A percentile compares a stretch with the other conserved stretches of the same genome.
Evolutionary conservation across 2,329 filamentous ascomycete species (phyloP).

Genomic region (Huntiella abstrusa): DNA sequence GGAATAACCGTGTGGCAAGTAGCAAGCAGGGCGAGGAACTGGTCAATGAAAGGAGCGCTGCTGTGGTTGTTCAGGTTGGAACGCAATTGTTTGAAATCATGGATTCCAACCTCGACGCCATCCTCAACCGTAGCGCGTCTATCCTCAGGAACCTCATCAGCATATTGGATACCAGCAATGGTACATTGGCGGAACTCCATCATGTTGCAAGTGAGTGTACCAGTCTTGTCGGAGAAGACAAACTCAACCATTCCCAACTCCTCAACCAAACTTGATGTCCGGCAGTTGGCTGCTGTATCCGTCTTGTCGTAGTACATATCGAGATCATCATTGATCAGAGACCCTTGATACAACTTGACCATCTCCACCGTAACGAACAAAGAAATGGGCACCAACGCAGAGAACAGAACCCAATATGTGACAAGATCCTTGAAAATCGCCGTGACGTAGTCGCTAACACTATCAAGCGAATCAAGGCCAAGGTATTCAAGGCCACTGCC

Average conservation of each 20-base stretch:
- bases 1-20: conserved; percentile 97
- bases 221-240: conserved; percentile 96
- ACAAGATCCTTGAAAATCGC: conserved; percentile 90
- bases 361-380: conserved; percentile 95
- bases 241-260: conserved; percentile 97
- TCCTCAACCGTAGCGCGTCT: conserved; percentile 67
- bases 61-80: conserved; percentile 44
- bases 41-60: conserved; percentile 38
- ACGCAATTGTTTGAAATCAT: conserved; percentile 61
- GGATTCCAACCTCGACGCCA: conserved; percentile 57
- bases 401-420: conserved; percentile 97
- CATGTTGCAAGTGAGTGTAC: conserved; percentile 86
- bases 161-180: conserved; percentile 86
- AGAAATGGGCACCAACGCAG: conserved; percentile 87
- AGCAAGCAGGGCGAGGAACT: conserved; percentile 72
- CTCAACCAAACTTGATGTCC: conserved; percentile 90
- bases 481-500: conserved; percentile 53
- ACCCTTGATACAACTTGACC: conserved; percentile 96
- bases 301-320: conserved; percentile 96
- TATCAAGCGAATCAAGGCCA: conserved; percentile 41
- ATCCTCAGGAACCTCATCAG: conserved; percentile 81
- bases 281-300: conserved; percentile 86
- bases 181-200: conserved; percentile 97
- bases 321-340: conserved; percentile 89
- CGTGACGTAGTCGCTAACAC: conserved; percentile 34